Evolutionary conservation across 2,329 filamentous ascomycete species (phyloP), one percentile per base, ranked within the genome.

Genomic region (Fusarium liriodendri): DNA sequence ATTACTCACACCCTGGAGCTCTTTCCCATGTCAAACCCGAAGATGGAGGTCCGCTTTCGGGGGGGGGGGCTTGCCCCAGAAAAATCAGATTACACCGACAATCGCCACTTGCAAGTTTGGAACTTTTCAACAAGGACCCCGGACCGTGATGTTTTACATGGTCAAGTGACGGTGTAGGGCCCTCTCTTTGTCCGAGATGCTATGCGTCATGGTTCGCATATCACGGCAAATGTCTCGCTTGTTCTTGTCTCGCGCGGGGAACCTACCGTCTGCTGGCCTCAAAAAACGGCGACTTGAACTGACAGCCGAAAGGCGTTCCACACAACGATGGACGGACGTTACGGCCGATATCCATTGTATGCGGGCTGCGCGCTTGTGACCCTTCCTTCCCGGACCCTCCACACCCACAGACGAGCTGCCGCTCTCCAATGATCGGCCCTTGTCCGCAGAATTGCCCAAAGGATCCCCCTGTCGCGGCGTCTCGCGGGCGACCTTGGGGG

Each of bases 31-130:
- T 54, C 35, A 64, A 57, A 58, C 16, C 50, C 50, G 50, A 58
- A 64, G 62, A 47, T 57, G 63, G 55, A n/a, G 67, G 52, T 67
- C 68, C 72, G 68, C 71, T 74, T 69, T 74, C 72, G 71, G 72
- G 52, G 60, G 71, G 72, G 52, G 60, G 20, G 54, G 9, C 45
- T 18, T 38, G 54, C 32, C 54, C 54, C 35, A 33, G 57, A 61
- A 32, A 29, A 37, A 63, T 58, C 62, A 38, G 52, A 61, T 60
- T 59, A 40, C 61, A 55, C 47, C 61, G 33, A 69, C 69, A 61
- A 63, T 59, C 70, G 59, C 70, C 65, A 66, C 69, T 58, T 25
- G 22, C 33, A 29, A 32, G 32, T 25, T 47, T 14, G 20, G 45
- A 58, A 18, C 22, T n/a, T 54, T 32, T 32, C 32, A 52, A 20